phyloP scores from a whole-genome alignment of 441 rosid species.

The Viola pubescens region DNA sequence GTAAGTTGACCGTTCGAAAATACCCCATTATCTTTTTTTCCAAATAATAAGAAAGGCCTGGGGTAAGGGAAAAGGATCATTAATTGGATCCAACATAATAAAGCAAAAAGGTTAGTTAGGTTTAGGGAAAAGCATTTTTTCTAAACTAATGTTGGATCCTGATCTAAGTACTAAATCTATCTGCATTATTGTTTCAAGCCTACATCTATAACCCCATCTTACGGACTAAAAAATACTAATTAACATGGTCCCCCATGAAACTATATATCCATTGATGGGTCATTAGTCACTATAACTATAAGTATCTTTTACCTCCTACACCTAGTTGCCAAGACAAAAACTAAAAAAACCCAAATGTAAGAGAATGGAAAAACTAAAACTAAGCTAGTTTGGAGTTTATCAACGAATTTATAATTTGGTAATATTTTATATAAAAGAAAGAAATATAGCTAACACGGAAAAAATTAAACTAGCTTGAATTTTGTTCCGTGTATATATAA shows the following conservation, averaged over 20 bases:
- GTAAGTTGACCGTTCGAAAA: no score
- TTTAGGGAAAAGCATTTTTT: conserved; percentile 11
- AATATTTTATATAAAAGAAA: no score
- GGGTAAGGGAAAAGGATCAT: background rate
- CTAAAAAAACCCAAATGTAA: no score
- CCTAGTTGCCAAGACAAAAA: no score
- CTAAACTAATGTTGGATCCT: conserved; percentile 24
- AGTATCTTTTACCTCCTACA: no score
- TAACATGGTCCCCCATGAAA: conserved; percentile 11
- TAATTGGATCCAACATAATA: conserved; percentile 45
- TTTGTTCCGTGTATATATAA: background rate
- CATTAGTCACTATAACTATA: background rate
- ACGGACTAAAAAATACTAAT: conserved; percentile 2
- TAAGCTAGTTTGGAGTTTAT: no score
- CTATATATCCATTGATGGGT: conserved; percentile 11
- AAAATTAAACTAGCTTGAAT: background rate
- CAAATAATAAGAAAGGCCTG: no score
- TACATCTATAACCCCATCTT: conserved; percentile 14
- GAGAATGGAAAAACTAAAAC: no score
- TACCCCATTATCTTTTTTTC: no score
- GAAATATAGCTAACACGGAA: background rate
- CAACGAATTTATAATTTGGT: background rate
- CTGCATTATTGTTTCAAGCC: conserved; percentile 29
- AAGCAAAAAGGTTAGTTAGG: conserved; percentile 36
- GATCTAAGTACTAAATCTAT: conserved; percentile 29